These are phyloP conservation scores for Hypericum androsaemum DNA, from an alignment of 345 rosid genomes.

Conservation along the genomic window DNA sequence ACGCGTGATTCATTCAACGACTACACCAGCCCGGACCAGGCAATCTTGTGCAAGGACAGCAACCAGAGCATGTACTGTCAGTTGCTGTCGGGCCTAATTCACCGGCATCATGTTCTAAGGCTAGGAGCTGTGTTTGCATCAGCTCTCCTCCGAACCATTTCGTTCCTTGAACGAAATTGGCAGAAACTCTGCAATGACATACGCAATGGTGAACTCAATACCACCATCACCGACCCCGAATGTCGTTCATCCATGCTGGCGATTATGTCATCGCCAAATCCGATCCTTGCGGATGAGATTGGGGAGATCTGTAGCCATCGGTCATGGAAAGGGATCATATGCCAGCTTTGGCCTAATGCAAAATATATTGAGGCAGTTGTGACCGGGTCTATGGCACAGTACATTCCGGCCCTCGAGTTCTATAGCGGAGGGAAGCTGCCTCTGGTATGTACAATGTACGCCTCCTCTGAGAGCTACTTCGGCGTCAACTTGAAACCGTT, in stretches of 20 bases:
- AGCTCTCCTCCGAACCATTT: slow-evolving; percentile 45
- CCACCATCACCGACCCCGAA: slow-evolving; percentile 33
- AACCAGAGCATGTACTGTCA: slow-evolving; percentile 70
- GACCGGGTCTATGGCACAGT: slow-evolving; percentile 67
- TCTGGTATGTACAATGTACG: slow-evolving; percentile 55
- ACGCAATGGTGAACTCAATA: slow-evolving; percentile 32
- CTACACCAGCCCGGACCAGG: slow-evolving; percentile 44
- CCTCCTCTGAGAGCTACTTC: slow-evolving; percentile 62
- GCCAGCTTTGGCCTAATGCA: slow-evolving; percentile 54
- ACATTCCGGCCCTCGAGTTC: slow-evolving; percentile 45
- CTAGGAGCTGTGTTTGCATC: slow-evolving; percentile 64
- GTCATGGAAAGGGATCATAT: slow-evolving; percentile 57
- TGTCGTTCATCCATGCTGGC: slow-evolving; percentile 36
- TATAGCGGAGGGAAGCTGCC: slow-evolving; percentile 50
- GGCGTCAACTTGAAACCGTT: slow-evolving; percentile 64
- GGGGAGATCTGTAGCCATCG: slow-evolving; percentile 34
- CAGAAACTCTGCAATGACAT: slow-evolving; percentile 40
- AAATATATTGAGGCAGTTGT: slow-evolving; percentile 63
- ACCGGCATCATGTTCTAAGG: slow-evolving; percentile 42
- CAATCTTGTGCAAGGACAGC: slow-evolving; percentile 53
- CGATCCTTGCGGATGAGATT: slow-evolving; percentile 40
- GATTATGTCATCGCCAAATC: slow-evolving; percentile 28
- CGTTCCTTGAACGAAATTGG: slow-evolving; percentile 57
- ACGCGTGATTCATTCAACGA: slow-evolving; percentile 39
- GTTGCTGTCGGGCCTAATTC: slow-evolving; percentile 46